These are phyloP conservation scores for Xerocomellus intermedius DNA, from an alignment of 768 basidiomycete species.

Conservation along the genomic window DNA sequence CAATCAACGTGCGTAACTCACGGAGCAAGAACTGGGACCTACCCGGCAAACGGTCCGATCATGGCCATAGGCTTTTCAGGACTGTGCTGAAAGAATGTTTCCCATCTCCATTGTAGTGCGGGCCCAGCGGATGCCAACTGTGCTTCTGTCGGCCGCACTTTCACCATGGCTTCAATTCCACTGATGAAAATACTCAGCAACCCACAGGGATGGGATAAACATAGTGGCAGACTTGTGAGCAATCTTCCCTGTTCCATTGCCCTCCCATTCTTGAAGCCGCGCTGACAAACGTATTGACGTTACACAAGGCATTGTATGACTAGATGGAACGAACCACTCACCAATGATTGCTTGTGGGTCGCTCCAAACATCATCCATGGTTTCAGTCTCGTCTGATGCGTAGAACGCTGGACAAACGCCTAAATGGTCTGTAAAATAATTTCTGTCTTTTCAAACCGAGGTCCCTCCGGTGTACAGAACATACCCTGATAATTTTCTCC, in stretches of 20 bases:
- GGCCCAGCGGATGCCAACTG: slow-evolving; percentile 46
- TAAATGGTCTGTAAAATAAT: slow-evolving; percentile 28
- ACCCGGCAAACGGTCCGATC: slow-evolving; percentile 43
- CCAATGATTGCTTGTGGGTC: slow-evolving; percentile 37
- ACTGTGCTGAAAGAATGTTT: slow-evolving; percentile 44
- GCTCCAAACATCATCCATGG: slow-evolving; percentile 49
- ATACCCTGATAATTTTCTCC: slow-evolving; percentile 65
- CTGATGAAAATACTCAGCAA: slow-evolving; percentile 27
- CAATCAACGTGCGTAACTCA: not conserved
- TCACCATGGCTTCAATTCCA: slow-evolving; percentile 52
- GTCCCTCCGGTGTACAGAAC: not conserved
- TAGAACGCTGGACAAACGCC: slow-evolving; percentile 31
- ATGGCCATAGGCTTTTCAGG: slow-evolving; percentile 58
- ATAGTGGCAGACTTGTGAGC: slow-evolving; percentile 47
- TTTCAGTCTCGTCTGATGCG: slow-evolving; percentile 44
- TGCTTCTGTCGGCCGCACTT: slow-evolving; percentile 47
- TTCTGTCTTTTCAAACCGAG: no score
- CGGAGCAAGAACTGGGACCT: slow-evolving; percentile 1
- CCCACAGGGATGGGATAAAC: not conserved
- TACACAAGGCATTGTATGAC: not conserved
- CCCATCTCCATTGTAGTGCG: slow-evolving; percentile 49
- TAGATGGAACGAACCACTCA: slow-evolving; percentile 23
- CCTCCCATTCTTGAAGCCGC: slow-evolving; percentile 31
- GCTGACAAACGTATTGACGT: slow-evolving; percentile 17
- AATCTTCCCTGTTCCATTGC: slow-evolving; percentile 46